Percentiles rank a stretch among this genome's conserved stretches.
Conservation (phyloP, 176 grass and related monocot genomes). For the Microstegium vimineum region DNA sequence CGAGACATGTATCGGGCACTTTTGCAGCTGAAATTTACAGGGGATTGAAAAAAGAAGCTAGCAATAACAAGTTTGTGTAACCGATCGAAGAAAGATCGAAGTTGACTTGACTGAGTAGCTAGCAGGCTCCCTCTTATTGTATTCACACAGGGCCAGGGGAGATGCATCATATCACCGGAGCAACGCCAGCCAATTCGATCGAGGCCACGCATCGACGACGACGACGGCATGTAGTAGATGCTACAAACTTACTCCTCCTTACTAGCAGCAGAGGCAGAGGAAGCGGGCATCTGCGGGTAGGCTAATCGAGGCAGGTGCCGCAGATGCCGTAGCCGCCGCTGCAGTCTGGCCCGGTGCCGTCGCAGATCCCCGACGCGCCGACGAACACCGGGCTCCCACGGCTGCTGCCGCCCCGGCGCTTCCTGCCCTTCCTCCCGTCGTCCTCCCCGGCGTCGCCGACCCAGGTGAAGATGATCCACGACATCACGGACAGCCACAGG, state of each 20-base stretch:
- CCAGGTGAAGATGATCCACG: constrained; percentile 79
- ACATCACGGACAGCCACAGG: constrained; percentile 71
- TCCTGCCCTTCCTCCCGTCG: background rate
- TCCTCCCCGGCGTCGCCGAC: constrained; percentile 16
- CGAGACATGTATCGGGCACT: background rate
- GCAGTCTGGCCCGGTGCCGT: constrained; percentile 47
- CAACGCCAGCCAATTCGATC: too few relatives aligned
- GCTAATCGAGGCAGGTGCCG: constrained; percentile 47
- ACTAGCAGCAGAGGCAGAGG: too few relatives aligned
- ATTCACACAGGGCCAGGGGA: constrained; percentile 13
- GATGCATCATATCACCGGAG: too few relatives aligned
- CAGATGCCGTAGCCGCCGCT: constrained; percentile 49
- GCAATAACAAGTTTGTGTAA: background rate
- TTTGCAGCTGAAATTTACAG: background rate
- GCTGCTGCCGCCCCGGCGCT: background rate
- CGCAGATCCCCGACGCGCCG: constrained; percentile 49
- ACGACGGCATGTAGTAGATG: background rate
- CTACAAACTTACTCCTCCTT: too few relatives aligned
- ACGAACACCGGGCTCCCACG: constrained; percentile 42
- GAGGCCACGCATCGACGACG: too few relatives aligned
- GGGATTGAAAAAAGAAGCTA: background rate
- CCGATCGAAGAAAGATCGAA: background rate
- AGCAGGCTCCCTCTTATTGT: constrained; percentile 5
- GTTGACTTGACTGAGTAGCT: background rate
- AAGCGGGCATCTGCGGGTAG: too few relatives aligned